phyloP scores from a whole-genome alignment of 2,329 filamentous ascomycete genomes.

The Allantophomopsis lycopodina region DNA sequence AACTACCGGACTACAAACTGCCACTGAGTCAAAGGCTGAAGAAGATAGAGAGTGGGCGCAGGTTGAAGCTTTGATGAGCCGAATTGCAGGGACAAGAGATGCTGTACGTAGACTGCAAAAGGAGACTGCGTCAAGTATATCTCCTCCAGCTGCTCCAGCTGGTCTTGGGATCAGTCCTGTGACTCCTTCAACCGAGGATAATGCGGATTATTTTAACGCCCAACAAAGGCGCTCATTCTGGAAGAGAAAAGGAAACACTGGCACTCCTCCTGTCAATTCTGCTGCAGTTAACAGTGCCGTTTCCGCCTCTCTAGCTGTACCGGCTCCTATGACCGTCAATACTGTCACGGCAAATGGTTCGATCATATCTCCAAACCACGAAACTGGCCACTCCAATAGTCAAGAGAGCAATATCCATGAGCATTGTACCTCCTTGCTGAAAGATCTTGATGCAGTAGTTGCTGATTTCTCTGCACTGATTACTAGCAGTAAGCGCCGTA shows the following conservation, averaged over 20 bases:
- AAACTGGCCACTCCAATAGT: slow-evolving; percentile 9
- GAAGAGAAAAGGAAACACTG: slow-evolving; percentile 67
- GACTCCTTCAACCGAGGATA: slow-evolving; percentile 29
- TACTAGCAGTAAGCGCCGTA: slow-evolving; percentile 64
- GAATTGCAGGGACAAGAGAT: slow-evolving; percentile 78
- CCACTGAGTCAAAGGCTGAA: slow-evolving; percentile 21
- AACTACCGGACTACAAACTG: slow-evolving; percentile 11
- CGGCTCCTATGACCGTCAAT: slow-evolving; percentile 8
- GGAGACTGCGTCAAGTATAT: slow-evolving; percentile 45
- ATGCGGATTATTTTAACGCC: slow-evolving; percentile 37
- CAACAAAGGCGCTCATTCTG: slow-evolving; percentile 67
- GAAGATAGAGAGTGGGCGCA: slow-evolving; percentile 80
- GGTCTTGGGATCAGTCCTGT: slow-evolving; percentile 21
- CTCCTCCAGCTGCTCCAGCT: slow-evolving; percentile 12
- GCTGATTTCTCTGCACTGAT: slow-evolving; percentile 69
- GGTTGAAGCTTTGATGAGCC: slow-evolving; percentile 73
- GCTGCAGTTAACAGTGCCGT: slow-evolving; percentile 7
- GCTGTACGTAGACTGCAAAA: slow-evolving; percentile 76
- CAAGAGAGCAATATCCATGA: slow-evolving; percentile 58
- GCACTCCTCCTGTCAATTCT: slow-evolving; percentile 9
- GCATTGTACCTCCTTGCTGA: slow-evolving; percentile 70
- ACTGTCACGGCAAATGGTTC: slow-evolving; percentile 10
- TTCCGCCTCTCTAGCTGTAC: slow-evolving; percentile 15
- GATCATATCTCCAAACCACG: slow-evolving; percentile 19
- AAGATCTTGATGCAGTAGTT: slow-evolving; percentile 74